Conservation (phyloP, 2,329 filamentous ascomycete species). For the Diplodia mutila region DNA sequence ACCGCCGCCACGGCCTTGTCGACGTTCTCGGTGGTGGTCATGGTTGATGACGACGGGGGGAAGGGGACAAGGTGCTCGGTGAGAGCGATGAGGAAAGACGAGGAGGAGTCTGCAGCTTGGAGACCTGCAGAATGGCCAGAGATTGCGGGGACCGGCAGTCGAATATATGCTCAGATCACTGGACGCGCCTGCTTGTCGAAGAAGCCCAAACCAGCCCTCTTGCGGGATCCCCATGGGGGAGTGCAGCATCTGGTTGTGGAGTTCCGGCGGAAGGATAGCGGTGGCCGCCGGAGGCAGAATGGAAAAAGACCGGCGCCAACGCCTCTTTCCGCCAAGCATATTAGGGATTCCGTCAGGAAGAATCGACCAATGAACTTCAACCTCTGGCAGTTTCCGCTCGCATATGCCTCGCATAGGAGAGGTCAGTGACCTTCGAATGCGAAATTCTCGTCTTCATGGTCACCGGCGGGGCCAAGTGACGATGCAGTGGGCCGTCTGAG, state of each 20-base stretch:
- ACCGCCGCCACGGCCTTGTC: constrained; percentile 28
- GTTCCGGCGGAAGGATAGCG: not conserved
- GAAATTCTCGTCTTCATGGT: not conserved
- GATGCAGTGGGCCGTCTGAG: not conserved
- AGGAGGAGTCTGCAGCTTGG: not conserved
- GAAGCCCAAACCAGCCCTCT: not conserved
- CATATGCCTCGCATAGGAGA: not conserved
- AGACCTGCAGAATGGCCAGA: not conserved
- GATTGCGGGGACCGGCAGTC: not conserved
- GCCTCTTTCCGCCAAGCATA: not conserved
- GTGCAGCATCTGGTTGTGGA: not conserved
- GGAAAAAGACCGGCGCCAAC: not conserved
- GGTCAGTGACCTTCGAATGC: not conserved
- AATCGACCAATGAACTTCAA: not conserved
- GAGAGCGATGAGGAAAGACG: not conserved
- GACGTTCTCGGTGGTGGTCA: not conserved
- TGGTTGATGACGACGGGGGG: not conserved
- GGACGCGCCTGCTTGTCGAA: not conserved
- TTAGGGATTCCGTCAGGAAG: too few relatives aligned
- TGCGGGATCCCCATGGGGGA: not conserved
- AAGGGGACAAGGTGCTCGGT: not conserved
- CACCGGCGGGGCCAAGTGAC: not conserved
- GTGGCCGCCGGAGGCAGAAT: not conserved
- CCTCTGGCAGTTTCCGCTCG: not conserved
- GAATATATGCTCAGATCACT: not conserved